These are phyloP conservation scores for Cladochytrium replicatum DNA, from an alignment of 192 early-diverging fungal genomes.

Conservation along the genomic window DNA sequence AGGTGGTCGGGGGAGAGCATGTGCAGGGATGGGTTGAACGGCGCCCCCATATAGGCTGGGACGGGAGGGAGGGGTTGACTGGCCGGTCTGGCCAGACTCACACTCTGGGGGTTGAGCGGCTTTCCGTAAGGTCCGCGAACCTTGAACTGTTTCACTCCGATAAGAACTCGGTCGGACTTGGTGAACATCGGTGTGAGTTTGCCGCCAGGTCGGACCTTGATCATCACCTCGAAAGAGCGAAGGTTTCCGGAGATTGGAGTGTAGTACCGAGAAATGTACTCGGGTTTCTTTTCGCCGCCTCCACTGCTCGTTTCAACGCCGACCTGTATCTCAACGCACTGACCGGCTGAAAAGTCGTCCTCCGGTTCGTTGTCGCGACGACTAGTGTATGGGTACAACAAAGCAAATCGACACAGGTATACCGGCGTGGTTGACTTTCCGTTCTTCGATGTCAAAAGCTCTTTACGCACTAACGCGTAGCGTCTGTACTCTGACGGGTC, in stretches of 20 bases:
- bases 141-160: slow-evolving; percentile 17
- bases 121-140: slow-evolving; percentile 17
- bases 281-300: too few species aligned
- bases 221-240: slow-evolving; percentile 20
- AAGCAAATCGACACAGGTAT: slow-evolving; percentile 5
- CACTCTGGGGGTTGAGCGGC: too few species aligned
- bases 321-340: slow-evolving; percentile 19
- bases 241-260: slow-evolving; percentile 22
- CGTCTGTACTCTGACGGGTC: neutral
- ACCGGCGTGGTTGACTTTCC: neutral
- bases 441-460: neutral
- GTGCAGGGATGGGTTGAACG: too few species aligned
- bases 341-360: slow-evolving; percentile 16
- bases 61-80: too few species aligned
- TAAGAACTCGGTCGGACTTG: too few species aligned
- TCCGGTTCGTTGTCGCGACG: too few species aligned
- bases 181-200: slow-evolving; percentile 8
- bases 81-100: too few species aligned
- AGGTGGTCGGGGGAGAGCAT: too few species aligned
- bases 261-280: slow-evolving; percentile 17
- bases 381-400: slow-evolving; percentile 21
- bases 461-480: neutral
- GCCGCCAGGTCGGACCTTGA: slow-evolving; percentile 12
- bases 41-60: too few species aligned
- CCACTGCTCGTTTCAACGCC: slow-evolving; percentile 5